Base-by-base conservation (phyloP, 257 asterid genomes). In the Linaria vulgaris region DNA sequence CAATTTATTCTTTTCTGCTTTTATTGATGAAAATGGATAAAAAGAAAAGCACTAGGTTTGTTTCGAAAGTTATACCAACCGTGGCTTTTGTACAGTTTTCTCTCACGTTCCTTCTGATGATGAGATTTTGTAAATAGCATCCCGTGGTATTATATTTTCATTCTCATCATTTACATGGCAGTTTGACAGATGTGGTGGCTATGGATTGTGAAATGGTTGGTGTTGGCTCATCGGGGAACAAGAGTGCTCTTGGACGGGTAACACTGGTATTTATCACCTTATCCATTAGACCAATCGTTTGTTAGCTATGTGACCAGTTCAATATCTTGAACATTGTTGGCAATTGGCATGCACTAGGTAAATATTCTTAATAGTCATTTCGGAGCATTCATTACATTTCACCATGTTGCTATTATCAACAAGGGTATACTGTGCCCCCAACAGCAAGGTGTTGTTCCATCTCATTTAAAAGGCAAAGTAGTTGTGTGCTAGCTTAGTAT, bases 181-280 rank as follows among this genome's bases (percentile, higher is more conserved):
- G 99, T 72, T 67, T 80, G 47, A 85, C 97, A 46, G 79, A 89
- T 69, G 84, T 23, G 69, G 52, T 92, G 63, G 99, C 90, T 56
- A 92, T 92, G 96, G 99, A 92, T 73, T 92, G 97, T 64, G 99
- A 92, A 79, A 91, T 91, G 98, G 98, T 91, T 61, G 97, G 98
- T 59, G 94, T 88, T 57, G 78, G 96, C 79, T 71, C 82, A 38
- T 47, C 66, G n/a, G 94, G 96, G 43, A 89, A 83, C 85, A 89
- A 80, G 83, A 89, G 90, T 56, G 99, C 99, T 61, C 96, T 92
- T 73, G 99, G 91, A 70, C 82, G 97, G 49, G 94, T 87, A 38
- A 85, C 99, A 16, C 76, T 92, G 97, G 99, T 92, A 92, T 30
- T 68, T 56, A 45, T 63, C 61, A 14, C 58, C 67, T 68, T 41